Percentiles rank a stretch among this genome's conserved stretches.
Evolutionary conservation across 768 basidiomycete genomes (phyloP).

Genomic region (Boletus insuetus): DNA sequence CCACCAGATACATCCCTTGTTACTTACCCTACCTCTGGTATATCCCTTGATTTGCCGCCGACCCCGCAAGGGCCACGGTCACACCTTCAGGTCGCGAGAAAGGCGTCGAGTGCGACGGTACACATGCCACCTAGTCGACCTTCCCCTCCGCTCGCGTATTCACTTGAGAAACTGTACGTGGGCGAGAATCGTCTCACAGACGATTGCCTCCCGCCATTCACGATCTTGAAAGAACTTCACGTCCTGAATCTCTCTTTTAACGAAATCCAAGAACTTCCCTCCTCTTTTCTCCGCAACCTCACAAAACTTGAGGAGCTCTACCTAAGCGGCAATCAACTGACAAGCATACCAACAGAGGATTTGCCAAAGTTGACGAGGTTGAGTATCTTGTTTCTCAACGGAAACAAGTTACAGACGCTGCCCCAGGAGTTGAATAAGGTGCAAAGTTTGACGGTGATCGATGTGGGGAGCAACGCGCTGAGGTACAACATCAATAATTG

Average conservation of each 20-base stretch:
- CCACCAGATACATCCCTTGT: slow-evolving; percentile 43
- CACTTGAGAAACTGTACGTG: slow-evolving; percentile 77
- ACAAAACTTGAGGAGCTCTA: slow-evolving; percentile 80
- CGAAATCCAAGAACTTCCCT: slow-evolving; percentile 85
- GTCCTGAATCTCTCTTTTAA: slow-evolving; percentile 95
- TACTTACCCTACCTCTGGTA: slow-evolving; percentile 20
- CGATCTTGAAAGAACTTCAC: slow-evolving; percentile 70
- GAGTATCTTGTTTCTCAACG: slow-evolving; percentile 82
- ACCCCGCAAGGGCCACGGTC: slow-evolving; percentile 14
- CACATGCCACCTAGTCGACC: slow-evolving; percentile 29
- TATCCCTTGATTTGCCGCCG: slow-evolving; percentile 20
- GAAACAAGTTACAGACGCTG: slow-evolving; percentile 88
- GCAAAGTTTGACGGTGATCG: slow-evolving; percentile 72
- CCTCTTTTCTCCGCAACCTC: slow-evolving; percentile 70
- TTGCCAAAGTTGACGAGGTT: slow-evolving; percentile 67
- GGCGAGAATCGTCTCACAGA: slow-evolving; percentile 88
- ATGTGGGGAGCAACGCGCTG: slow-evolving; percentile 90
- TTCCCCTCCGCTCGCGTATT: slow-evolving; percentile 61
- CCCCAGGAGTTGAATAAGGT: slow-evolving; percentile 90
- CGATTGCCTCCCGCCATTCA: slow-evolving; percentile 71
- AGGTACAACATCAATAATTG: slow-evolving; percentile 98
- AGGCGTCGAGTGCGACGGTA: slow-evolving; percentile 35
- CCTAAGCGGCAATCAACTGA: slow-evolving; percentile 92
- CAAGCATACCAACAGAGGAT: slow-evolving; percentile 87
- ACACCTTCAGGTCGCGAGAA: slow-evolving; percentile 25